These are phyloP conservation scores for Musa acuminata DNA, from an alignment of 176 grass and related monocot species.

Conservation along the genomic window DNA sequence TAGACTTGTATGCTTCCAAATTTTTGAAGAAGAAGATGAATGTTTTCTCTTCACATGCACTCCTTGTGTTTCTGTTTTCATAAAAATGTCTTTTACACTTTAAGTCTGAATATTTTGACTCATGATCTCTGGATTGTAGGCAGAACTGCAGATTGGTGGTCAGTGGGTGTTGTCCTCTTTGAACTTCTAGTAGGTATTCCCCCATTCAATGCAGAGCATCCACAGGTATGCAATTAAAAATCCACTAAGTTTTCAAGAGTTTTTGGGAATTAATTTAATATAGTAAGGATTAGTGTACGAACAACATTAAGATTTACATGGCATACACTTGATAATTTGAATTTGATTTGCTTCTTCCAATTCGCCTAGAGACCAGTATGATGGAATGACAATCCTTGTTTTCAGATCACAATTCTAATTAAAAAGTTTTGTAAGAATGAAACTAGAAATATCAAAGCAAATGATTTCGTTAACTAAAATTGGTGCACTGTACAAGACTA, in stretches of 20 bases:
- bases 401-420: too few species aligned
- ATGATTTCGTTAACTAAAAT: too few species aligned
- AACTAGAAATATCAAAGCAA: too few species aligned
- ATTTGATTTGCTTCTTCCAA: too few species aligned
- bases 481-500: too few species aligned
- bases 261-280: neutral
- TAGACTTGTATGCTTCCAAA: neutral
- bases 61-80: neutral
- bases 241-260: neutral
- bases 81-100: neutral
- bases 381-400: too few species aligned
- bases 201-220: conserved; percentile 94
- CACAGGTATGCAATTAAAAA: conserved; percentile 48
- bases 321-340: too few species aligned
- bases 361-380: too few species aligned
- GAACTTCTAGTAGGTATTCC: conserved; percentile 94
- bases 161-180: conserved; percentile 96
- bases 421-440: too few species aligned
- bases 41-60: too few species aligned
- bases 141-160: conserved; percentile 93
- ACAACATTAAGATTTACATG: too few species aligned
- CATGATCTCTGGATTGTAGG: conserved; percentile 36
- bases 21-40: neutral
- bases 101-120: neutral
- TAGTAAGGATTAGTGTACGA: neutral